These are phyloP conservation scores for Fusarium austroafricanum DNA, from an alignment of 2,329 filamentous ascomycete genomes.

Conservation along the genomic window DNA sequence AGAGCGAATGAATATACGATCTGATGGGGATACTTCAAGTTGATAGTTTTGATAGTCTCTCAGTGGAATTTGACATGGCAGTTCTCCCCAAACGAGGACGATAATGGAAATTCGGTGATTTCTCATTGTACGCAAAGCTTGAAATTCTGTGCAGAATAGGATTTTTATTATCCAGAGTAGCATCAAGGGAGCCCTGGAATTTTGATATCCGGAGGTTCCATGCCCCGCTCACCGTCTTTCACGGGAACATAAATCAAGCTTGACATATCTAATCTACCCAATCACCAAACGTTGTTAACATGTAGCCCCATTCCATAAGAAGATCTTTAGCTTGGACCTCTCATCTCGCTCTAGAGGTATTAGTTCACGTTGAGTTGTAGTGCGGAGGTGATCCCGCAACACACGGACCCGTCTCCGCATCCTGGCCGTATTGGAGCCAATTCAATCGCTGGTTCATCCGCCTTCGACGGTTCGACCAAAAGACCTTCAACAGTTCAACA, in stretches of 20 bases:
- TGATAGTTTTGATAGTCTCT: neutral
- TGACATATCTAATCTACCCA: neutral
- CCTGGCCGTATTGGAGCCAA: neutral
- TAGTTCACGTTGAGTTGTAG: neutral
- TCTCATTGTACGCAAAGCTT: neutral
- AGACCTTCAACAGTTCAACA: neutral
- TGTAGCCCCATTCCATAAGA: too few relatives aligned
- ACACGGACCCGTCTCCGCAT: conserved; percentile 19
- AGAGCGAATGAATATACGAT: neutral
- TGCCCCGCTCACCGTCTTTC: neutral
- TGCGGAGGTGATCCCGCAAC: conserved; percentile 26
- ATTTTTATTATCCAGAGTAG: neutral
- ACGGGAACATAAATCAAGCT: neutral
- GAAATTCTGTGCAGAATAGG: neutral
- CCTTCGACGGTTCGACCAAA: too few relatives aligned
- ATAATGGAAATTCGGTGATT: neutral
- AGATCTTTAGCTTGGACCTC: neutral
- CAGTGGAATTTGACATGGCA: neutral
- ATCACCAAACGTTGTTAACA: neutral
- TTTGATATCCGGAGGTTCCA: neutral
- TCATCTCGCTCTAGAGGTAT: neutral
- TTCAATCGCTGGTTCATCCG: neutral
- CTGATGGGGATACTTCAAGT: neutral
- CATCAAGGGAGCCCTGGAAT: neutral
- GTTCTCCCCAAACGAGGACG: neutral